A percentile compares a stretch with the other conserved stretches of the same genome.
Conservation (phyloP, 1,139 yeast genomes). For the Pichia sp. region DNA sequence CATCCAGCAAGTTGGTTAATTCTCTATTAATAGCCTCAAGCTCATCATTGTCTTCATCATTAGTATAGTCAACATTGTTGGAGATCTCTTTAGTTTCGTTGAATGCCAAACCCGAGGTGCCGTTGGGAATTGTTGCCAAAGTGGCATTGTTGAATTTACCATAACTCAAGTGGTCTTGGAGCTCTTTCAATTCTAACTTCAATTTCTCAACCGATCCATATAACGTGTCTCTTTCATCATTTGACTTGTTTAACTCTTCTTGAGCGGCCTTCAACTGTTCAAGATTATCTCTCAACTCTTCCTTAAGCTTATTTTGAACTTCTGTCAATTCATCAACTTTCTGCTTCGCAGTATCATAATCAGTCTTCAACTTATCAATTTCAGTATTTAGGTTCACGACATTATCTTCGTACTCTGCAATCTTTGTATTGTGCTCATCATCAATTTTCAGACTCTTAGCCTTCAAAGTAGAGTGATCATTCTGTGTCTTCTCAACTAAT, state of each 20-base stretch:
- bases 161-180: conserved; percentile 29
- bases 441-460: conserved; percentile 53
- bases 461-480: conserved; percentile 53
- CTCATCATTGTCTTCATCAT: conserved; percentile 49
- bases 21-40: conserved; percentile 71
- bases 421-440: conserved; percentile 43
- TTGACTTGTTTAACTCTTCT: conserved; percentile 57
- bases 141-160: conserved; percentile 22
- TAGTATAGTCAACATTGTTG: conserved; percentile 24
- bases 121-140: conserved; percentile 33
- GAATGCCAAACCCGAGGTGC: conserved; percentile 24
- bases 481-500: conserved; percentile 55
- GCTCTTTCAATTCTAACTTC: conserved; percentile 38
- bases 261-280: conserved; percentile 62
- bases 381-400: conserved; percentile 54
- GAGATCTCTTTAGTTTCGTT: conserved; percentile 12
- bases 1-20: conserved; percentile 67
- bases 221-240: conserved; percentile 57
- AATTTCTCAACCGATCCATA: conserved; percentile 65
- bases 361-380: conserved; percentile 51
- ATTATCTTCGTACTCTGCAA: conserved; percentile 47
- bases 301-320: conserved; percentile 61
- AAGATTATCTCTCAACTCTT: conserved; percentile 57
- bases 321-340: conserved; percentile 61
- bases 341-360: conserved; percentile 56